Evolutionary conservation across 2,329 filamentous ascomycete species (phyloP).

Genomic region (Alternaria sp.): DNA sequence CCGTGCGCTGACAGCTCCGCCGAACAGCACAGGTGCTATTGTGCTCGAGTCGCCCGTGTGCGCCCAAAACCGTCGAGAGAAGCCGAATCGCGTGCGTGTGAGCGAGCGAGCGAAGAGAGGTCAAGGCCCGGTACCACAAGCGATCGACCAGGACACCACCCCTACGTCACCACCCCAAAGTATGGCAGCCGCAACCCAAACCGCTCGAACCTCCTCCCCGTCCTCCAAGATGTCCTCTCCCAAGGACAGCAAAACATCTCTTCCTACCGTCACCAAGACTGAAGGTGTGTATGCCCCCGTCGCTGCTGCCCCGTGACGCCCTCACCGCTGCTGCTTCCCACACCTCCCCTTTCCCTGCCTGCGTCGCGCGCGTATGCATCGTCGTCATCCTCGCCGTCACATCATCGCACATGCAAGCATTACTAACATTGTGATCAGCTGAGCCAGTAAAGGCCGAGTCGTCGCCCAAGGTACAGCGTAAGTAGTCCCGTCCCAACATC

Average conservation of each 20-base stretch:
- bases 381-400: constrained; percentile 12
- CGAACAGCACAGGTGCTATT: constrained; percentile 10
- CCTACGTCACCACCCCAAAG: constrained; percentile 46
- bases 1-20: constrained; percentile 19
- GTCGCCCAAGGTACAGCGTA: constrained; percentile 30
- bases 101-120: constrained; percentile 26
- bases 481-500: constrained; percentile 17
- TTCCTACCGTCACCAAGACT: constrained; percentile 37
- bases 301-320: not conserved
- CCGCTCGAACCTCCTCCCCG: constrained; percentile 43
- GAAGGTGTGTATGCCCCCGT: constrained; percentile 41
- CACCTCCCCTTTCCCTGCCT: not conserved
- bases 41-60: constrained; percentile 8
- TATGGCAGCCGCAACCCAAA: constrained; percentile 46
- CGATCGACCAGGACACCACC: constrained; percentile 36
- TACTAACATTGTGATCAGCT: constrained; percentile 27
- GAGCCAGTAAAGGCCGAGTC: constrained; percentile 36
- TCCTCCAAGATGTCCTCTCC: constrained; percentile 49
- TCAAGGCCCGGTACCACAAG: constrained; percentile 32
- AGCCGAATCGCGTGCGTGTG: constrained; percentile 26
- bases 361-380: constrained; percentile 16
- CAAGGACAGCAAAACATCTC: constrained; percentile 45
- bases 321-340: not conserved
- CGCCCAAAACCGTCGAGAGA: constrained; percentile 19
- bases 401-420: constrained; percentile 11